Conservation (phyloP, 2,329 filamentous ascomycete species). For the Fusarium mangiferae region DNA sequence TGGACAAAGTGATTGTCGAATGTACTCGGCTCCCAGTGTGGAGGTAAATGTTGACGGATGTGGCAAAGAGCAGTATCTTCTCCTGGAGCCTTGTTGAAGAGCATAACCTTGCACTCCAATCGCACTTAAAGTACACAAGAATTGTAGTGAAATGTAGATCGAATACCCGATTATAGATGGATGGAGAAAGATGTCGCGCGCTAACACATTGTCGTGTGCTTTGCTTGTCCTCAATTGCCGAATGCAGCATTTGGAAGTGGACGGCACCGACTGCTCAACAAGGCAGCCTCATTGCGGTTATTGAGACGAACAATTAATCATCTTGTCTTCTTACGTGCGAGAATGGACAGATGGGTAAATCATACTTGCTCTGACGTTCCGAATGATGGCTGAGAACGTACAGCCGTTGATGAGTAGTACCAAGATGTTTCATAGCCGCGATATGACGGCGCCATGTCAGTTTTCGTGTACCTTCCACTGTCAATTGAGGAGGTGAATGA, state of each 20-base stretch:
- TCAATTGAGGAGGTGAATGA: background rate
- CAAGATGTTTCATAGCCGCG: background rate
- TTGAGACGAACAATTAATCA: background rate
- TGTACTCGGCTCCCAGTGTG: accelerated
- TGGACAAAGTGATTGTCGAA: background rate
- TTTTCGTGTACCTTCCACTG: background rate
- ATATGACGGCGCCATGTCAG: background rate
- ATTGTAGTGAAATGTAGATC: accelerated
- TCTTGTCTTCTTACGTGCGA: background rate
- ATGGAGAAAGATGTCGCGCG: background rate
- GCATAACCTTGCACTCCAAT: too few species aligned
- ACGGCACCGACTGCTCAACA: background rate
- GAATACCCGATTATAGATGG: background rate
- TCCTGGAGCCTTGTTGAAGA: background rate
- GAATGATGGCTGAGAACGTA: background rate
- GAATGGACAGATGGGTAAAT: too few species aligned
- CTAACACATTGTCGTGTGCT: background rate
- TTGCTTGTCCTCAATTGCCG: background rate
- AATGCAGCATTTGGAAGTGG: too few species aligned
- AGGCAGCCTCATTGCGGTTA: background rate
- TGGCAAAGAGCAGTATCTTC: background rate
- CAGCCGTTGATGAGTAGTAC: background rate
- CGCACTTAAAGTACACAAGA: background rate
- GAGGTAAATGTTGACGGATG: background rate
- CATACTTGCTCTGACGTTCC: background rate